Conservation (phyloP, 139 green algal genomes). For the Micractinium sp. region DNA sequence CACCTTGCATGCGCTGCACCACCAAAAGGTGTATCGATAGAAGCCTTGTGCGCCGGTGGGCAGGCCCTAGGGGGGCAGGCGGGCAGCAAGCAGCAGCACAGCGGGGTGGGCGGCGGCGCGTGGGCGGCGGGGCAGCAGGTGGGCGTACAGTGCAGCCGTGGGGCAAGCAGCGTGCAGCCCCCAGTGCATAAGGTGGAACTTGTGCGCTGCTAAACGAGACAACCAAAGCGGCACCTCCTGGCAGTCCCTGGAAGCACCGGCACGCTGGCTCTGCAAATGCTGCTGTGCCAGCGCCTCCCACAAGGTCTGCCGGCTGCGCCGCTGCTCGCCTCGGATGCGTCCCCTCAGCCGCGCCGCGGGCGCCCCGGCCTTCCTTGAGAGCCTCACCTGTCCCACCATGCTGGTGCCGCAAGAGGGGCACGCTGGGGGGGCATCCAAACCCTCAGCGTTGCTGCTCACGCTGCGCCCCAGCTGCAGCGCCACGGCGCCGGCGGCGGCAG, state of each 20-base stretch:
- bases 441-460: neutral
- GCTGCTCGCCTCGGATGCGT: too few species aligned
- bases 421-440: neutral
- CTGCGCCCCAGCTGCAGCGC: neutral
- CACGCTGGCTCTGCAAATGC: neutral
- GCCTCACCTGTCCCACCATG: constrained; percentile 14
- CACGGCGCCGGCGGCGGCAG: neutral
- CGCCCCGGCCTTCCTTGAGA: neutral
- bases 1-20: constrained; percentile 14
- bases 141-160: neutral
- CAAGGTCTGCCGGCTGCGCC: too few species aligned
- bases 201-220: neutral
- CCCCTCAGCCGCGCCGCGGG: too few species aligned
- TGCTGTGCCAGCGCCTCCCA: neutral
- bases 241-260: neutral
- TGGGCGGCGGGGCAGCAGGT: neutral
- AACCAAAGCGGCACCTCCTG: neutral
- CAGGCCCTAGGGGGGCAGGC: neutral
- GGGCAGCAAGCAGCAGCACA: neutral
- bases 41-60: neutral
- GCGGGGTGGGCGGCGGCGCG: neutral
- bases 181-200: neutral
- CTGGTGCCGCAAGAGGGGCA: neutral
- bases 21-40: constrained; percentile 3
- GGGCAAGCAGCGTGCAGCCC: neutral